Evolutionary conservation across 805 yeast species (phyloP).

Genomic region (Kodamaea kaohsiungensis): DNA sequence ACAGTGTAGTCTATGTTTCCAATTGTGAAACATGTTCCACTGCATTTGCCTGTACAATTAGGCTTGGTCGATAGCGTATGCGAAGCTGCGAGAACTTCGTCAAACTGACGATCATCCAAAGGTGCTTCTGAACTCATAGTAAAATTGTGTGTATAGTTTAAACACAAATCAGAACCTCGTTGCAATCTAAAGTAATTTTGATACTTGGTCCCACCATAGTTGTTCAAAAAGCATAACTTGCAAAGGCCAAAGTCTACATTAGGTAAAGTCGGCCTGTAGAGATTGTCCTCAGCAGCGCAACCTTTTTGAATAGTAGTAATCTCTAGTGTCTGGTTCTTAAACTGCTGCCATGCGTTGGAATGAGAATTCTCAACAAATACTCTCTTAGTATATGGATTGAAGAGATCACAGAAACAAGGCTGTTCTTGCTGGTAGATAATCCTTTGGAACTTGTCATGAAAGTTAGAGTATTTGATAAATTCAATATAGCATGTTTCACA

Average conservation of each 20-base stretch:
- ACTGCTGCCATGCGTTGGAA: not conserved
- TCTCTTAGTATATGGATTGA: not conserved
- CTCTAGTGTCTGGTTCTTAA: not conserved
- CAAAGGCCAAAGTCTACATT: not conserved
- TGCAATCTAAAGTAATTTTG: not conserved
- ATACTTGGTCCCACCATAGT: not conserved
- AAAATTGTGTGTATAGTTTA: not conserved
- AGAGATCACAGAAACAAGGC: not conserved
- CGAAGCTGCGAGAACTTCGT: not conserved
- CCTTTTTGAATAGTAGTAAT: no score
- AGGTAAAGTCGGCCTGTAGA: not conserved
- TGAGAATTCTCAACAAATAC: not conserved
- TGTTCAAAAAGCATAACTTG: not conserved
- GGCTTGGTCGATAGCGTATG: not conserved
- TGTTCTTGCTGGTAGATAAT: not conserved
- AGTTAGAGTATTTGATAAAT: not conserved
- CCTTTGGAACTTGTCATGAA: not conserved
- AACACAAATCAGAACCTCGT: not conserved
- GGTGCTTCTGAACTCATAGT: not conserved
- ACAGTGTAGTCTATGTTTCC: not conserved
- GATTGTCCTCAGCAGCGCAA: not conserved
- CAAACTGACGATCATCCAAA: not conserved
- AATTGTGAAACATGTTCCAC: not conserved
- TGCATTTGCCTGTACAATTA: not conserved
- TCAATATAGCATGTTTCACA: not conserved